These are phyloP conservation scores for Capsicum pubescens DNA, from an alignment of 257 asterid species.

Conservation along the genomic window DNA sequence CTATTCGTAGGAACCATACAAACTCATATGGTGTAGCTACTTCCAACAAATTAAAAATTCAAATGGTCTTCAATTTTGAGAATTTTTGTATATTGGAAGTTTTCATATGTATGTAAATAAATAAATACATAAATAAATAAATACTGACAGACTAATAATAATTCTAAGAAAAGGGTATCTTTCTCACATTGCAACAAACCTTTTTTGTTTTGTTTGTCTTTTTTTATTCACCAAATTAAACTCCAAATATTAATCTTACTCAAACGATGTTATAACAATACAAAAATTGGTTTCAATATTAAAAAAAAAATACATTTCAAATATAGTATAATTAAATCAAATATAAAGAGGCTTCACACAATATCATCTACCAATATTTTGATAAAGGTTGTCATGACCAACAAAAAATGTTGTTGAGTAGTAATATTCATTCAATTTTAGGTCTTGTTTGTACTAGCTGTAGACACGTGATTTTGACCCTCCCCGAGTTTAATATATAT, in stretches of 20 bases:
- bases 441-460: no score
- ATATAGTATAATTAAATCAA: not conserved
- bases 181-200: not conserved
- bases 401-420: no score
- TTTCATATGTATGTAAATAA: not conserved
- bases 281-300: not conserved
- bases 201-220: not conserved
- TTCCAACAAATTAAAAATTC: not conserved
- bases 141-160: not conserved
- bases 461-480: no score
- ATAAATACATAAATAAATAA: not conserved
- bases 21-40: not conserved
- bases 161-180: not conserved
- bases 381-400: no score
- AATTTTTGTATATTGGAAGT: not conserved
- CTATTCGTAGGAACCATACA: not conserved
- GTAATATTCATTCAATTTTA: no score
- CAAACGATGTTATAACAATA: not conserved
- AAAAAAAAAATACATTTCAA: accelerated
- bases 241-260: not conserved
- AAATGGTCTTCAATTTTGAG: constrained; percentile 13
- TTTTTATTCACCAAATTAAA: not conserved
- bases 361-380: no score
- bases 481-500: no score
- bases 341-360: not conserved